Base-by-base conservation (phyloP, 2,329 filamentous ascomycete genomes). In the Aspergillus niger region DNA sequence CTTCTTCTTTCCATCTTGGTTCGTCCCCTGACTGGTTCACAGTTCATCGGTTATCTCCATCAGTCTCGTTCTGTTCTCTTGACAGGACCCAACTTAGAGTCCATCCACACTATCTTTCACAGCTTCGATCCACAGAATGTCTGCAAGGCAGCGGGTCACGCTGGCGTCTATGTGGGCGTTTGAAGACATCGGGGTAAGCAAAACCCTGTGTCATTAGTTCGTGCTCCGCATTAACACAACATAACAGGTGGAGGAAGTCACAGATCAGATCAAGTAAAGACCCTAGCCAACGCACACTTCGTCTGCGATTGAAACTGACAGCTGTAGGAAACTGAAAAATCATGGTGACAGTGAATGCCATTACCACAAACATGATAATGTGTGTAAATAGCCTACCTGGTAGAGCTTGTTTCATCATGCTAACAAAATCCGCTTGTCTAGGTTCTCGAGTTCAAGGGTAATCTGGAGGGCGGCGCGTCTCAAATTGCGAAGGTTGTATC, bases 161-260 rank as follows among this genome's bases (percentile, higher is more conserved):
- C 47, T 76, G 26, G 73, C 70, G 1, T 75, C 73, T 0, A 72
- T 70, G 44, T 76, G 72, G 70, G 69, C 61, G 1, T 74, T 77
- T 32, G 72, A 75, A 38, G 62, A 63, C 8, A 68, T 71, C 17
- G 72, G 66, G 13, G 73, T 76, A 66, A 61, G 69, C 59, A 32
- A 28, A 36, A 41, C 8, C 36, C 10, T 15, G 13, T 36, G 5
- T 44, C 22, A 17, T 26, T 15, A 11, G 8, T n/a, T 7, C 5
- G 17, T 43, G 11, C 24, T 7, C 15, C 13, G 13, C 50, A 36
- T 55, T 67, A 43, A 68, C 38, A 28, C 28, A 36, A 41, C 28
- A 28, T 15, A 7, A 10, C 55, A 74, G 72, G 61, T 67, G n/a
- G 39, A 64, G n/a, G 69, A 73, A 28, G 60, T 74, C 8, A 60